Base-by-base conservation (phyloP, 2,329 filamentous ascomycete genomes). In the Phaeomoniella chlamydospora region DNA sequence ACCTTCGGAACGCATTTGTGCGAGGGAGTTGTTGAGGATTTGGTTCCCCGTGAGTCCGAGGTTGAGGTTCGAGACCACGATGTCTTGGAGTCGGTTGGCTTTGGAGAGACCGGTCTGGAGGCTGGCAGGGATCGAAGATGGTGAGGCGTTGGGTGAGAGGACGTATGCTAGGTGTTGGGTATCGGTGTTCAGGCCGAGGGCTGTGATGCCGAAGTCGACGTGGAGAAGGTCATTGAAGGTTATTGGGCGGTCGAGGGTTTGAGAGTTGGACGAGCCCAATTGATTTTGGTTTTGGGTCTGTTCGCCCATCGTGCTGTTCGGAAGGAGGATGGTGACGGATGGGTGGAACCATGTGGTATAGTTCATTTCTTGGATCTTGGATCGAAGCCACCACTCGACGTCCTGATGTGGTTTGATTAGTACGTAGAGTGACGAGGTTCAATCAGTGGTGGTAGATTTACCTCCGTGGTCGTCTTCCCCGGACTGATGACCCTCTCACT, bases 181-280 rank as follows among this genome's bases (percentile, higher is more conserved):
- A 38, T 67, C 64, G 1, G 64, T 67, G 40, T 66, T 66, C 41
- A 67, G 47, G 1, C 63, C 61, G 38, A 67, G 45, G 1, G 62
- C 63, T 4, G 62, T 61, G 17, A 67, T 53, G 22, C 63, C 65
- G 42, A 69, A 68, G 41, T 68, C 65, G 2, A 64, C 62, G 38
- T 68, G 64, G 26, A 69, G 55, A 29, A 65, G 43, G 39, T 70
- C 64, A 5, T 64, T 64, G 38, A 61, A 58, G 31, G 54, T 36
- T 36, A 68, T 67, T 3, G 47, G 30, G 18, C 18, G 32, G 14
- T 32, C 13, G n/a, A n/a, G n/a, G 85, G 83, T 54, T 79, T 83
- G 42, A 88, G 60, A 34, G 92, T 74, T 85, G 93, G 93, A 26
- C 93, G 67, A 1, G 85, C 82, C n/a, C n/a, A n/a, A n/a, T n/a